Percentiles rank a stretch among this genome's conserved stretches.
Evolutionary conservation across 1,284 basidiomycete species (phyloP).

Genomic region (Melampsora larici-populina): DNA sequence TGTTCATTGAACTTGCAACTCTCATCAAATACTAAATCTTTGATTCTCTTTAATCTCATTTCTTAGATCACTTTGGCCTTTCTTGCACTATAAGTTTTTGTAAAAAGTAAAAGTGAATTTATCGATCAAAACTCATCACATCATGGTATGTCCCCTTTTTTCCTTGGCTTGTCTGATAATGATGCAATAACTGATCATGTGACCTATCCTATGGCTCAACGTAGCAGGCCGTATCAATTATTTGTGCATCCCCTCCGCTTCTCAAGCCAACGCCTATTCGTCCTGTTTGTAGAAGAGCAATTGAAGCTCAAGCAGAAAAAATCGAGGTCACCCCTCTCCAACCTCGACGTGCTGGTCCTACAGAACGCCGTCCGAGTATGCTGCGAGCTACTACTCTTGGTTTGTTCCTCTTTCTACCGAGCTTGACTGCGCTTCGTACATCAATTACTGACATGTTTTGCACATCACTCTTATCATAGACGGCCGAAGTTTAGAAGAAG

Average conservation of each 20-base stretch:
- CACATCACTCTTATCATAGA: background rate
- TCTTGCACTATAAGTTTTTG: too few species aligned
- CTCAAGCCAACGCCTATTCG: background rate
- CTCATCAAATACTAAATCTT: too few species aligned
- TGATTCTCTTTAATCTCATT: too few species aligned
- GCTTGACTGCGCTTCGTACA: background rate
- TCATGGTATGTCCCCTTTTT: too few species aligned
- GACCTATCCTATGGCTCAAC: too few species aligned
- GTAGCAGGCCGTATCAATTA: background rate
- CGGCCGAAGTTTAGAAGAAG: slow-evolving; percentile 1
- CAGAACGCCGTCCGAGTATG: background rate
- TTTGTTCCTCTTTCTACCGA: background rate
- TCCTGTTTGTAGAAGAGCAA: background rate
- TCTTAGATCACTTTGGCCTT: too few species aligned
- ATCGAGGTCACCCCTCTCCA: background rate
- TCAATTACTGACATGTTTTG: background rate
- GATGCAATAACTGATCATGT: too few species aligned
- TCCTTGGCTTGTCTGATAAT: too few species aligned
- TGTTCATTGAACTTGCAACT: too few species aligned
- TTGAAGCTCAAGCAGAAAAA: background rate
- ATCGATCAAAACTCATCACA: too few species aligned
- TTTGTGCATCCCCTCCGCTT: slow-evolving; percentile 6
- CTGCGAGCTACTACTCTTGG: background rate
- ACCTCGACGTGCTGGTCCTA: background rate
- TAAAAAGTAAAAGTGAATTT: too few species aligned